These are phyloP conservation scores for Bisporella sp. DNA, from an alignment of 2,329 filamentous ascomycete species.

Conservation along the genomic window DNA sequence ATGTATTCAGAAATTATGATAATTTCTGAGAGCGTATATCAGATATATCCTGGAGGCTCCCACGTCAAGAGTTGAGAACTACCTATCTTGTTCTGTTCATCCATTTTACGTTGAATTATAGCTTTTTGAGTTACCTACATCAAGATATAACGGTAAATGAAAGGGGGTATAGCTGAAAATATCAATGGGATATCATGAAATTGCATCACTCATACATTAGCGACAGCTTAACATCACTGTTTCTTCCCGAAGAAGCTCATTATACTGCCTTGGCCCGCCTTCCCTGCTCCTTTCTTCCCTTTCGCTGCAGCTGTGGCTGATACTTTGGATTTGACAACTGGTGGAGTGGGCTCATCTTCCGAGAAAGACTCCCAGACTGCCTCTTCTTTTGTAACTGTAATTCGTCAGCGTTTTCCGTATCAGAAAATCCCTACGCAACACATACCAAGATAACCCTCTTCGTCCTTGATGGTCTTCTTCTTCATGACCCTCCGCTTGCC, in stretches of 20 bases:
- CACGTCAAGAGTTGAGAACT: too few relatives aligned
- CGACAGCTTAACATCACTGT: too few relatives aligned
- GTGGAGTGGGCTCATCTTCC: constrained; percentile 64
- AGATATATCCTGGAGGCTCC: too few relatives aligned
- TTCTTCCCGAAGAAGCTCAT: constrained; percentile 92
- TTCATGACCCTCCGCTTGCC: constrained; percentile 77
- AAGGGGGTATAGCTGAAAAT: too few relatives aligned
- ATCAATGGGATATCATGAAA: too few relatives aligned
- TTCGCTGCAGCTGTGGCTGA: constrained; percentile 38
- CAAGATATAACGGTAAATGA: too few relatives aligned
- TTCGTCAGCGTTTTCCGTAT: neutral
- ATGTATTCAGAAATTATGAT: too few relatives aligned
- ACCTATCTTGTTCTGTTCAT: too few relatives aligned
- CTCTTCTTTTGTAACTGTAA: constrained; percentile 76
- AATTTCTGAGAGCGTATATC: too few relatives aligned
- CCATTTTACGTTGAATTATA: too few relatives aligned
- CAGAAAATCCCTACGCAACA: neutral
- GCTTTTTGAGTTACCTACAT: too few relatives aligned
- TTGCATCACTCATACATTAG: too few relatives aligned
- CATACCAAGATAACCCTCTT: constrained; percentile 82
- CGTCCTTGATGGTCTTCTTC: constrained; percentile 81
- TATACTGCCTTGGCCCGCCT: constrained; percentile 68
- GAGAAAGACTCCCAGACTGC: constrained; percentile 87
- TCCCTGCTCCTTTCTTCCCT: constrained; percentile 49
- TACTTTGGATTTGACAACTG: constrained; percentile 40